Percentiles rank a stretch among this genome's conserved stretches.
These are phyloP conservation scores for Sporothrix brasiliensis DNA, from an alignment of 2,329 filamentous ascomycete genomes.

Conservation along the genomic window DNA sequence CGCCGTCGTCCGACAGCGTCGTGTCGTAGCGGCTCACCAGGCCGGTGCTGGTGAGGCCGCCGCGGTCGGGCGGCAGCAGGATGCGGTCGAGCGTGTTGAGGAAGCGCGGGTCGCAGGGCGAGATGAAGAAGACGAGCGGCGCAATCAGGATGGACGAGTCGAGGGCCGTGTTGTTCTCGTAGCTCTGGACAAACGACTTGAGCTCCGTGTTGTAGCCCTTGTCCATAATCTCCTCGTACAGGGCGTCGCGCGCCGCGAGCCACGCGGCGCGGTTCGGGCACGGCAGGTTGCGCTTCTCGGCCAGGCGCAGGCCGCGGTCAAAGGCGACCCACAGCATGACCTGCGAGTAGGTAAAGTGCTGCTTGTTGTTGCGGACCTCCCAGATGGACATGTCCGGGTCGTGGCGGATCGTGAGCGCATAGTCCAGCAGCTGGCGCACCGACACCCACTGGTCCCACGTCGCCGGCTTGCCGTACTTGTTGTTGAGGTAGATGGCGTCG, in stretches of 20 bases:
- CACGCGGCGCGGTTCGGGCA: constrained; percentile 70
- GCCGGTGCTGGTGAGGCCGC: constrained; percentile 73
- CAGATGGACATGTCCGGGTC: constrained; percentile 80
- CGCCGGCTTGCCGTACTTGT: constrained; percentile 76
- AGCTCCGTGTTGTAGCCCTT: constrained; percentile 72
- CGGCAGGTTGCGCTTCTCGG: constrained; percentile 74
- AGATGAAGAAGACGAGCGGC: constrained; percentile 77
- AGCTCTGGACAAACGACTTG: constrained; percentile 73
- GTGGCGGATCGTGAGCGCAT: constrained; percentile 65
- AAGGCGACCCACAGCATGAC: constrained; percentile 83
- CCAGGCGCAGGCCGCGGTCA: constrained; percentile 71
- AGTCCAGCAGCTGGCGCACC: constrained; percentile 70
- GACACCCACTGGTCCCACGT: constrained; percentile 76
- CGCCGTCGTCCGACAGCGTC: constrained; percentile 68
- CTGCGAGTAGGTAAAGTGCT: constrained; percentile 80
- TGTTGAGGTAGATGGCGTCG: constrained; percentile 76
- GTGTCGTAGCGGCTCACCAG: constrained; percentile 77
- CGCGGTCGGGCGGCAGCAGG: constrained; percentile 71
- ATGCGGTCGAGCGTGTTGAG: constrained; percentile 72
- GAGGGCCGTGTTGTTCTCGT: constrained; percentile 69
- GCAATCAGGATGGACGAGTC: constrained; percentile 77
- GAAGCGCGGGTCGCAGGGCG: constrained; percentile 76
- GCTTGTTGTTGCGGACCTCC: constrained; percentile 75
- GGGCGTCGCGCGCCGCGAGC: constrained; percentile 65
- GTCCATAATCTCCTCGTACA: constrained; percentile 79